These are phyloP conservation scores for Orbilia blumenaviensis DNA, from an alignment of 2,329 filamentous ascomycete species.

Conservation along the genomic window DNA sequence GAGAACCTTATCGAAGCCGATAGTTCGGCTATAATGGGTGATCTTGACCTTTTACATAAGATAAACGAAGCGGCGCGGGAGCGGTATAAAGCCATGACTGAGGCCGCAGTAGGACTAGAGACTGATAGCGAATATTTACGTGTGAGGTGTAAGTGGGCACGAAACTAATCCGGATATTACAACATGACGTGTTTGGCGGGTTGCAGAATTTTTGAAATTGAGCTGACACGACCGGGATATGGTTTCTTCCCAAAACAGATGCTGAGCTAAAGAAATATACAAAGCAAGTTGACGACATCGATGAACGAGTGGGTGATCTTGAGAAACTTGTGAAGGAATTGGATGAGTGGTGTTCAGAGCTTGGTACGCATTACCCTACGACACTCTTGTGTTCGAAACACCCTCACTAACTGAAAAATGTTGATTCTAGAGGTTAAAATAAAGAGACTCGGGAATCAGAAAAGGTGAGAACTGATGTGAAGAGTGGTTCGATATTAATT, in stretches of 20 bases:
- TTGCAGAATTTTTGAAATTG: not conserved
- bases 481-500: not conserved
- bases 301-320: conserved; percentile 56
- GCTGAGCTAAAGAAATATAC: conserved; percentile 57
- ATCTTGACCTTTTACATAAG: conserved; percentile 57
- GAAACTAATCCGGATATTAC: not conserved
- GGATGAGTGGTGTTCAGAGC: conserved; percentile 58
- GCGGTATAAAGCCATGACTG: conserved; percentile 57
- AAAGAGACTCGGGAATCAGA: conserved; percentile 39
- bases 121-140: conserved; percentile 57
- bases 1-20: conserved; percentile 58
- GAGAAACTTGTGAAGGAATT: conserved; percentile 57
- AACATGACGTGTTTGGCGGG: not conserved
- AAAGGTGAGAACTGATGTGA: conserved; percentile 6
- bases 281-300: conserved; percentile 57
- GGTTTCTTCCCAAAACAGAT: conserved; percentile 41
- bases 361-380: conserved; percentile 49
- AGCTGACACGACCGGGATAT: not conserved
- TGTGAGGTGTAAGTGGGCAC: conserved; percentile 54
- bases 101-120: conserved; percentile 56
- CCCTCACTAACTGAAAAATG: not conserved
- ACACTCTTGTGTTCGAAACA: not conserved
- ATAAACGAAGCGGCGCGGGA: conserved; percentile 56
- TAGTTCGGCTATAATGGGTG: conserved; percentile 57
- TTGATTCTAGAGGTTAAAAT: conserved; percentile 43